These are phyloP conservation scores for Aureobasidium sp. DNA, from an alignment of 2,329 filamentous ascomycete genomes.

Conservation along the genomic window DNA sequence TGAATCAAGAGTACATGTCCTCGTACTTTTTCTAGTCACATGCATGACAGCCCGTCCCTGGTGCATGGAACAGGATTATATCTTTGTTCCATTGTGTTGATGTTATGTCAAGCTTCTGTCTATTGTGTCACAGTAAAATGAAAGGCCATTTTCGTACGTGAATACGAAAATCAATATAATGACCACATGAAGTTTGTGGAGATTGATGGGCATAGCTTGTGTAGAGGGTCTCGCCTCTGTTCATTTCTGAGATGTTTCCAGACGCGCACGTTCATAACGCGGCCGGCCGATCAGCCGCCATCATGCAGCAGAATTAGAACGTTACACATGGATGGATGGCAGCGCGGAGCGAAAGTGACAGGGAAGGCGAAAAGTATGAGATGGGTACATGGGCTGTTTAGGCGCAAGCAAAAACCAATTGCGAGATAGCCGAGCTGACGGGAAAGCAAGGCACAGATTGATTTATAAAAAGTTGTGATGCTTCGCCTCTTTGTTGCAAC, in stretches of 20 bases:
- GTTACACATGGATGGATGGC: neutral
- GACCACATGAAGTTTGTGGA: neutral
- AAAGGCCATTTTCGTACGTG: neutral
- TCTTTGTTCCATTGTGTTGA: neutral
- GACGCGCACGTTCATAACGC: neutral
- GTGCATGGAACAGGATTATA: neutral
- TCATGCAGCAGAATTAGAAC: neutral
- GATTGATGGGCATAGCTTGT: neutral
- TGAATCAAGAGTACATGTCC: neutral
- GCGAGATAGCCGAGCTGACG: neutral
- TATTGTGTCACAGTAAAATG: neutral
- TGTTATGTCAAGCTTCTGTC: neutral
- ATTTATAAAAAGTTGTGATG: neutral
- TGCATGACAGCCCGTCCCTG: neutral
- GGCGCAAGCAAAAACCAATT: neutral
- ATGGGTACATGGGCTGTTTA: neutral
- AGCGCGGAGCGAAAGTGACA: neutral
- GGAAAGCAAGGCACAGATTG: neutral
- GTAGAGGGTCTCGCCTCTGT: neutral
- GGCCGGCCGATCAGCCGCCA: neutral
- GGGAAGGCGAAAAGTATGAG: neutral
- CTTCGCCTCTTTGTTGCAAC: neutral
- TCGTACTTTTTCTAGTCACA: neutral
- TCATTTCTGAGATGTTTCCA: neutral
- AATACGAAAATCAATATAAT: neutral